Base-by-base conservation (phyloP, 371 early-diverging fungal species). In the Funneliformis caledonium region DNA sequence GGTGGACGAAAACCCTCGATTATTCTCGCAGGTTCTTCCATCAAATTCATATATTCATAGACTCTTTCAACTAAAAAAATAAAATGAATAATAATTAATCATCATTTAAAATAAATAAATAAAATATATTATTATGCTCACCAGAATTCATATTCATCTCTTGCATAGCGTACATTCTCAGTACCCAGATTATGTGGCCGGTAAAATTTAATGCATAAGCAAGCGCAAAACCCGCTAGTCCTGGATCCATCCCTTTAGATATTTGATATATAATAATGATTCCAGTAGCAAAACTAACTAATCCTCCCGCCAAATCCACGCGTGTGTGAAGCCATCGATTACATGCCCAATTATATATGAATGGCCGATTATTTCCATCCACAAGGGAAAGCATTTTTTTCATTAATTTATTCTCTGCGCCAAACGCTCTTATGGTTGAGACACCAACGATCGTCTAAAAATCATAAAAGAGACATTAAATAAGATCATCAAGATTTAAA, bases 311-410 rank as follows among this genome's bases (percentile, higher is more conserved):
- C 4, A 92, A 45, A 42, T 92, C 93, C 37, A 92, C 90, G 6
- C 96, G 93, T 31, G 93, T 82, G 76, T 89, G 89, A 48, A 96
- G 89, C 97, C 96, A 96, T 43, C 95, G 92, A 86, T 95, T 96
- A 72, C 91, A 89, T 33, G 89, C 89, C 94, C 96, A 95, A 43
- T 90, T 78, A 74, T 88, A 89, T 76, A 91, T 94, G 81, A 87
- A 94, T 2, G 95, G 91, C 5, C 94, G 84, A 78, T 92, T 89
- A 83, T 95, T 88, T 65, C 81, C 82, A 83, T 94, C 92, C 22
- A 92, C 83, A 19, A 85, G 84, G 31, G 84, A 83, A 72, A 90
- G 81, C 19, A 89, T 90, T 62, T 88, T 88, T 68, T 86, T 85
- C 85, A 88, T 83, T 73, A 91, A 94, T 70, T 88, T 83, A 12